Conservation (phyloP, 345 rosid species). For the Abelmoschus esculentus region DNA sequence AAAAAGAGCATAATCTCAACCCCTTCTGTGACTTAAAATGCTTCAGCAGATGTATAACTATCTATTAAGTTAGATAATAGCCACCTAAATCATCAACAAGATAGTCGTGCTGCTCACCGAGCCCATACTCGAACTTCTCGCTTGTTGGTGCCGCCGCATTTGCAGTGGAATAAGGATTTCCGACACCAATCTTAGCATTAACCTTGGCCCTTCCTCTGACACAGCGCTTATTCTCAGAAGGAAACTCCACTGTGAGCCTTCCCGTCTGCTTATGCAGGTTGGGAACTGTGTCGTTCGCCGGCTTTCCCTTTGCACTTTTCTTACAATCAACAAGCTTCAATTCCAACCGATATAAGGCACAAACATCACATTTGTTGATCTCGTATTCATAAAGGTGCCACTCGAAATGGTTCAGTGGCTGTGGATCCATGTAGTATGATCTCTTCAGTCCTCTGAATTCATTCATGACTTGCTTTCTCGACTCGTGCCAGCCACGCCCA, state of each 20-base stretch:
- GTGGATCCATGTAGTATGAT: conserved; percentile 99
- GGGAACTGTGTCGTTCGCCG: conserved; percentile 64
- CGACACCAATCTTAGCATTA: conserved; percentile 35
- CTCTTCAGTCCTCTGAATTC: conserved; percentile 92
- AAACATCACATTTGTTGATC: conserved; percentile 84
- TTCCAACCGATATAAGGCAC: conserved; percentile 92
- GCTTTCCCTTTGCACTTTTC: conserved; percentile 70
- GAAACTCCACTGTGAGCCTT: conserved; percentile 81
- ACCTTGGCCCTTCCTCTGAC: conserved; percentile 60
- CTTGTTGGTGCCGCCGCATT: conserved; percentile 34
- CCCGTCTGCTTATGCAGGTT: conserved; percentile 97
- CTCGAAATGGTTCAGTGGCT: conserved; percentile 78
- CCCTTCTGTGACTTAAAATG: conserved; percentile 3
- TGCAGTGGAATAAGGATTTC: conserved; percentile 34
- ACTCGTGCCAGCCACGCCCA: conserved; percentile 99
- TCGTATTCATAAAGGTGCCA: conserved; percentile 99
- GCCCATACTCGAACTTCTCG: conserved; percentile 23
- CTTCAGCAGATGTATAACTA: conserved; percentile 6
- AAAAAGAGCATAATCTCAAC: conserved; percentile 15
- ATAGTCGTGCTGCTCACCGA: conserved; percentile 41
- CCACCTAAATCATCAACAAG: conserved; percentile 54
- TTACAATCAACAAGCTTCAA: conserved; percentile 90
- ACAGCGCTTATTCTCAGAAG: conserved; percentile 64
- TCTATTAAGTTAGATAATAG: conserved; percentile 24
- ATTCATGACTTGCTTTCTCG: conserved; percentile 94